A percentile compares a stretch with the other conserved stretches of the same genome.
These are phyloP conservation scores for Penicillium sp. DNA, from an alignment of 2,329 filamentous ascomycete species.

Conservation along the genomic window DNA sequence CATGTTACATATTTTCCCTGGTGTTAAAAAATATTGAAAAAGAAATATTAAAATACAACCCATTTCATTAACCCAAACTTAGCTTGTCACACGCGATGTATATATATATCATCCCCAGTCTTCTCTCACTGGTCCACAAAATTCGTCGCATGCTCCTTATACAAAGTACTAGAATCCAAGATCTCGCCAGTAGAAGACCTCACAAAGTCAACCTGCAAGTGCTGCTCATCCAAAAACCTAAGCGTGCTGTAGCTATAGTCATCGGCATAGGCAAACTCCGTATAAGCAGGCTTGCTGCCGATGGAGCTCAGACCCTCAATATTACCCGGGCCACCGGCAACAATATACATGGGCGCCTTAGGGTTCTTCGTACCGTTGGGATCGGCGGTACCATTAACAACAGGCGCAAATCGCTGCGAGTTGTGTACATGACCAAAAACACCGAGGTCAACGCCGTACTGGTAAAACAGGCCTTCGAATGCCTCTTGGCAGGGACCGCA, in stretches of 20 bases:
- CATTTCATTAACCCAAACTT: not conserved
- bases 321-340: conserved; percentile 57
- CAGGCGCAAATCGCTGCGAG: conserved; percentile 51
- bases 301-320: conserved; percentile 52
- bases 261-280: conserved; percentile 34
- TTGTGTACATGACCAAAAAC: conserved; percentile 61
- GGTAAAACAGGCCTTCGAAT: conserved; percentile 55
- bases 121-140: conserved; percentile 53
- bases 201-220: conserved; percentile 53
- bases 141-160: conserved; percentile 47
- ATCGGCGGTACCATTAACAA: conserved; percentile 39
- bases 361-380: conserved; percentile 50
- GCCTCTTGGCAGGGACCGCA: conserved; percentile 52
- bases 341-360: conserved; percentile 55
- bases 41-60: not conserved
- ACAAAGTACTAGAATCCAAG: conserved; percentile 50
- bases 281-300: conserved; percentile 44
- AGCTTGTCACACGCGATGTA: not conserved
- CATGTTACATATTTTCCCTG: not conserved
- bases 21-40: not conserved
- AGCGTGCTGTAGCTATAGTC: conserved; percentile 55
- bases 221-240: conserved; percentile 46
- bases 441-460: conserved; percentile 57
- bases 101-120: not conserved
- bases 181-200: conserved; percentile 49